phyloP scores from a whole-genome alignment of 225 moss, liverwort and hornwort genomes.

The Pseudoscleropodium purum region DNA sequence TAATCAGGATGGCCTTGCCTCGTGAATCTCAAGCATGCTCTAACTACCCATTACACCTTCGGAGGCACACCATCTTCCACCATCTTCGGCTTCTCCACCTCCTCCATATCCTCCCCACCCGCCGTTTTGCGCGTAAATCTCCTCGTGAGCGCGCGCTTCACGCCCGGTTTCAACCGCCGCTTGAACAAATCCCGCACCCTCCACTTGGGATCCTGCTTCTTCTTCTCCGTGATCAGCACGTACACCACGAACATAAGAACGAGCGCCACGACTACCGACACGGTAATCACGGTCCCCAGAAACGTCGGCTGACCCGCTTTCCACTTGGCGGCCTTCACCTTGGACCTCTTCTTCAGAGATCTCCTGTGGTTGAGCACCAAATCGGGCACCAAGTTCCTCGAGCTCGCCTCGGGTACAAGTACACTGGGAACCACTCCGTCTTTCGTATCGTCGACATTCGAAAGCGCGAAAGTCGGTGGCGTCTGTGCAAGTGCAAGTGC shows the following conservation, averaged over 20 bases:
- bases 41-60: not conserved
- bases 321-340: not conserved
- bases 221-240: not conserved
- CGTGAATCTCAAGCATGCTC: not conserved
- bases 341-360: not conserved
- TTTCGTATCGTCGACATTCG: not conserved
- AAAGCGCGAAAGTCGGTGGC: not conserved
- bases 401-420: not conserved
- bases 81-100: not conserved
- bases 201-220: slow-evolving; percentile 3
- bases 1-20: not conserved
- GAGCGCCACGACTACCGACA: not conserved
- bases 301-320: not conserved
- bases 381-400: not conserved
- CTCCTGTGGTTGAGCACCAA: not conserved
- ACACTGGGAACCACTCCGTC: not conserved
- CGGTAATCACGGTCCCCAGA: not conserved
- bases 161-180: not conserved
- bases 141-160: not conserved
- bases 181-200: not conserved
- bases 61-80: not conserved
- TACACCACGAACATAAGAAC: not conserved
- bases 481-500: not conserved
- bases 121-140: not conserved
- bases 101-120: not conserved